Percentiles rank a stretch among this genome's conserved stretches.
Evolutionary conservation across 805 yeast genomes (phyloP).

Genomic region (Yarrowia porcina): DNA sequence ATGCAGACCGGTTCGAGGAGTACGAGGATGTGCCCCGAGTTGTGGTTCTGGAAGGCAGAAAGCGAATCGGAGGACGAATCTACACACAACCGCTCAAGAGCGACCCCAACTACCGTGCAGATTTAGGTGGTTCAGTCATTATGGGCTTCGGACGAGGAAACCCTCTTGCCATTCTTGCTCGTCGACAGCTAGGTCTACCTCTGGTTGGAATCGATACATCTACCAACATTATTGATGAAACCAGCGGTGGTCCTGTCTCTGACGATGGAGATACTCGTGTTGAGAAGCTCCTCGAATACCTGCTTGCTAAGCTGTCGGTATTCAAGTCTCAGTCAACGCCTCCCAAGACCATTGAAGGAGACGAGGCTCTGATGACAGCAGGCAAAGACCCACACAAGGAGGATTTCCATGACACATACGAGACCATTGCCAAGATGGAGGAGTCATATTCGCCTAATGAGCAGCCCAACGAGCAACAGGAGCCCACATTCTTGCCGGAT

Average conservation of each 20-base stretch:
- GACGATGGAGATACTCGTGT: constrained; percentile 37
- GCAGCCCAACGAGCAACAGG: constrained; percentile 30
- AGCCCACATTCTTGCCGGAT: constrained; percentile 32
- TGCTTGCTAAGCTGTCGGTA: constrained; percentile 39
- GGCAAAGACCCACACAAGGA: constrained; percentile 41
- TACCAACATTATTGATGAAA: constrained; percentile 38
- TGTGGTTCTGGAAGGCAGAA: constrained; percentile 41
- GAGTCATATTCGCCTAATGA: constrained; percentile 37
- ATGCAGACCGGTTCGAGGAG: constrained; percentile 38
- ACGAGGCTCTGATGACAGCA: constrained; percentile 38
- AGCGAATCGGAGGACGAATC: constrained; percentile 45
- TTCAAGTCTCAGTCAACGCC: constrained; percentile 38
- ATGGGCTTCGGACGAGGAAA: constrained; percentile 44
- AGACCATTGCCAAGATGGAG: constrained; percentile 42
- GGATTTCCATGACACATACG: constrained; percentile 34
- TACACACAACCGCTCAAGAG: constrained; percentile 38
- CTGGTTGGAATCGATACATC: constrained; percentile 39
- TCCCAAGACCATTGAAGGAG: constrained; percentile 40
- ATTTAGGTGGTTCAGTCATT: constrained; percentile 43
- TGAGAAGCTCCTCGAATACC: constrained; percentile 38
- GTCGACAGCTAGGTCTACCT: constrained; percentile 44
- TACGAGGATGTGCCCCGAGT: constrained; percentile 43
- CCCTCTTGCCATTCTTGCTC: constrained; percentile 41
- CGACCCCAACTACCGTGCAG: constrained; percentile 35
- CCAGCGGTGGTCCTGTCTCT: constrained; percentile 36